Evolutionary conservation across 2,329 filamentous ascomycete genomes (phyloP), one percentile per base, ranked within the genome.

Genomic region (Amauroascus verrucosus): DNA sequence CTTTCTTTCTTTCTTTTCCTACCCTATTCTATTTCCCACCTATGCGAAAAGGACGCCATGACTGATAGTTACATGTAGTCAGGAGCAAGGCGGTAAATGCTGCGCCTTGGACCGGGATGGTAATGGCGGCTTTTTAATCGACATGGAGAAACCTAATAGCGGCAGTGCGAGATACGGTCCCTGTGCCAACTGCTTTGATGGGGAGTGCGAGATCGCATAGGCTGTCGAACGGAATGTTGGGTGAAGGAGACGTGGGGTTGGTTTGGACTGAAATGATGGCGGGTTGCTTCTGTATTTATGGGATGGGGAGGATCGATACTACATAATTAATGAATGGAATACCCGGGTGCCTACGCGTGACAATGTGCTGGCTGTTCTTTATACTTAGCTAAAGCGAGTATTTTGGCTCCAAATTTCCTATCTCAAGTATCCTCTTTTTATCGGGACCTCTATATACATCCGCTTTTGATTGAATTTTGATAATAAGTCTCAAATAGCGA

Each of bases 101-200:
- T 51, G 49, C 20, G 49, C 38, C 13, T 14, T 44, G 30, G 40
- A 51, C 3, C 2, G 18, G 18, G 16, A 35, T 28, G 49, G 49
- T 7, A 26, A 14, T 3, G 49, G 49, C 14, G 49, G 49, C 3
- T 51, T 35, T 18, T 45, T 28, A 24, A 45, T 45, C 41, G 24
- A 45, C 16, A 20, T 24, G 3, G 41, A 45, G 2, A 45, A 44
- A 9, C 16, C 16, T 45, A 6, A 4, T 2, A 26, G 40, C 8
- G 38, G 49, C 18, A 28, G 20, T 38, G 18, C n/a, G n/a, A 37
- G 30, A 44, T 51, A 44, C 13, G 49, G 49, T 4, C 26, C 26
- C 6, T 51, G 49, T 16, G 40, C 16, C 3, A 22, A 44, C 20
- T 51, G 49, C 18, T 51, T 51, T 37, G 18, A 26, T 11, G 49